These are phyloP conservation scores for Ganoderma leucocontextum DNA, from an alignment of 1,284 basidiomycete species.

Conservation along the genomic window DNA sequence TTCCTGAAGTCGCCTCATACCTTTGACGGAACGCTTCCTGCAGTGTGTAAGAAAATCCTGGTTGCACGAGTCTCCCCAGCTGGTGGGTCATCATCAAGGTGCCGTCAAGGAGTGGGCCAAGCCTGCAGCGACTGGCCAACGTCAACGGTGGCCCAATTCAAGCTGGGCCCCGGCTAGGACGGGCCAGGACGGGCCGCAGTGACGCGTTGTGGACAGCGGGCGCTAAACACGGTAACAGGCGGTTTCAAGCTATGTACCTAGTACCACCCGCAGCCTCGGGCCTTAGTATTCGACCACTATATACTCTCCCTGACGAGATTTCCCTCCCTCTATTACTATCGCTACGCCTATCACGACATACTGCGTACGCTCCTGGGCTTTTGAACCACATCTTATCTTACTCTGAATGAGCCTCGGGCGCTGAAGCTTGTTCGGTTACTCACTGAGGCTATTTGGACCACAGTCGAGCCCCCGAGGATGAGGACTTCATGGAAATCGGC, in stretches of 20 bases:
- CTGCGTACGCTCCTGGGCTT: background rate
- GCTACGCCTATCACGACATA: background rate
- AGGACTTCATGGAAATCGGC: background rate
- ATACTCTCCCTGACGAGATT: background rate
- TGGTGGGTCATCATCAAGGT: no score
- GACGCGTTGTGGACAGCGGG: background rate
- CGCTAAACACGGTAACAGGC: no score
- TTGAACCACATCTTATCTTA: background rate
- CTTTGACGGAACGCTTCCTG: no score
- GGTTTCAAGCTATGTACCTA: no score
- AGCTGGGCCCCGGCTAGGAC: no score
- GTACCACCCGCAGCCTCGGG: no score
- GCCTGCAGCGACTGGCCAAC: no score
- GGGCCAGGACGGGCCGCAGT: background rate
- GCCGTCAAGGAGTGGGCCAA: no score
- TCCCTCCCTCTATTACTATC: background rate
- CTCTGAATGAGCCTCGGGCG: background rate
- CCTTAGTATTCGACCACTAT: background rate
- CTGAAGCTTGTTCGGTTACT: background rate
- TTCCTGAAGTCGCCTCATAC: no score
- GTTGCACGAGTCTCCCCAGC: no score
- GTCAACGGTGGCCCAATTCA: no score
- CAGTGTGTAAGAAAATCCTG: no score
- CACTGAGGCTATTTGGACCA: background rate
- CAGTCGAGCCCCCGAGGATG: background rate